phyloP scores from a whole-genome alignment of 2,329 filamentous ascomycete genomes.

The Colletotrichum somersetense region DNA sequence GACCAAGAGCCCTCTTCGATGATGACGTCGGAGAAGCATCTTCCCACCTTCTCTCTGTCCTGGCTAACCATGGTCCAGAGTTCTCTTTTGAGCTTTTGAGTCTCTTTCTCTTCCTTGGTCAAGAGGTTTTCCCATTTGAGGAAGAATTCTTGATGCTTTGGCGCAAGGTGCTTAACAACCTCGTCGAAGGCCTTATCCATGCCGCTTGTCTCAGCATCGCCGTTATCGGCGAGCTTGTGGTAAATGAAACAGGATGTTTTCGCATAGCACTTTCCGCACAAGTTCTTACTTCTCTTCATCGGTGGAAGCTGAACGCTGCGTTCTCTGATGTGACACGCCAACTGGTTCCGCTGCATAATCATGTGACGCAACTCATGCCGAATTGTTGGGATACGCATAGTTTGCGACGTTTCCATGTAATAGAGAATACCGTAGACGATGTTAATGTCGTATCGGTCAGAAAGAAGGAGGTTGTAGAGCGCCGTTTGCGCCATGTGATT shows the following conservation, averaged over 20 bases:
- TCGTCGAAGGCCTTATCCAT: conserved; percentile 87
- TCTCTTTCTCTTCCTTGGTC: conserved; percentile 93
- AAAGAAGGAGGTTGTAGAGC: conserved; percentile 91
- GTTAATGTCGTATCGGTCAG: conserved; percentile 94
- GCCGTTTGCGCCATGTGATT: conserved; percentile 94
- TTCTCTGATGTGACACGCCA: conserved; percentile 87
- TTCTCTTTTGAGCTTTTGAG: conserved; percentile 87
- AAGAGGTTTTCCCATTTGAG: conserved; percentile 93
- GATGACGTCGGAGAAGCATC: conserved; percentile 90
- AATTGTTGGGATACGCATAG: conserved; percentile 85
- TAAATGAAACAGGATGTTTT: conserved; percentile 93
- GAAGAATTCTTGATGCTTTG: conserved; percentile 85
- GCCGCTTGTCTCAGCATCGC: conserved; percentile 83
- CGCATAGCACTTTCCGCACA: conserved; percentile 90
- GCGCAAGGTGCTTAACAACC: conserved; percentile 80
- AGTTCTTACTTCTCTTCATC: conserved; percentile 85
- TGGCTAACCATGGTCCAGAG: conserved; percentile 95
- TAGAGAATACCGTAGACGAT: conserved; percentile 92
- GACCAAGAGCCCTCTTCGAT: conserved; percentile 82
- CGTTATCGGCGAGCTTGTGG: conserved; percentile 89
- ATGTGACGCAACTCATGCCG: conserved; percentile 93
- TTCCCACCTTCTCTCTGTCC: conserved; percentile 87
- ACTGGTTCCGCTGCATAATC: conserved; percentile 93
- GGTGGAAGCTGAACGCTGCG: conserved; percentile 83
- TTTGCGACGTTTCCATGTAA: conserved; percentile 92